These are phyloP conservation scores for Hypocrella siamensis DNA, from an alignment of 2,329 filamentous ascomycete genomes.

Conservation along the genomic window DNA sequence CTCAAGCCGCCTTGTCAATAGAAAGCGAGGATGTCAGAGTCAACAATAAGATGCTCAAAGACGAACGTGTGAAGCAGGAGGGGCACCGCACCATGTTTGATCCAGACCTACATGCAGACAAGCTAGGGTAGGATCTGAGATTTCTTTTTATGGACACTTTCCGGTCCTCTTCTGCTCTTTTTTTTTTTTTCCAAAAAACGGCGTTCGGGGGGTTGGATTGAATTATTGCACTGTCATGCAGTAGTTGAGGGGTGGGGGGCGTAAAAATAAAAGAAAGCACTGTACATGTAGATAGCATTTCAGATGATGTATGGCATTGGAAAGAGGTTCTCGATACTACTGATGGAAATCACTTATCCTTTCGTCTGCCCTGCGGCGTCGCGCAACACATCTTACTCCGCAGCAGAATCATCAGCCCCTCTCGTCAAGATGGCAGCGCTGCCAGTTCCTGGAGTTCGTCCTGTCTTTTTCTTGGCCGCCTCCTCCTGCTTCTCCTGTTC, in stretches of 20 bases:
- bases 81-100: slow-evolving; percentile 56
- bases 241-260: no score
- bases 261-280: no score
- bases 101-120: slow-evolving; percentile 57
- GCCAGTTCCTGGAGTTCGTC: slow-evolving; percentile 53
- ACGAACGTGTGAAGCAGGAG: slow-evolving; percentile 57
- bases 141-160: no score
- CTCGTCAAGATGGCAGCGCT: slow-evolving; percentile 62
- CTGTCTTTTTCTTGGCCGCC: slow-evolving; percentile 90
- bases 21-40: slow-evolving; percentile 83
- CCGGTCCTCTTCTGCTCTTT: neutral
- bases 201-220: no score
- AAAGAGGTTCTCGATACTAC: no score
- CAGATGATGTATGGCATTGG: no score
- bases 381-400: slow-evolving; percentile 12
- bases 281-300: no score
- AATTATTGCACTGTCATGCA: no score
- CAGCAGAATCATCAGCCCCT: slow-evolving; percentile 26
- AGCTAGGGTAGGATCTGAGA: slow-evolving; percentile 55
- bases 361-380: neutral
- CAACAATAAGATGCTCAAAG: slow-evolving; percentile 82
- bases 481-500: slow-evolving; percentile 99
- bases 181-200: neutral
- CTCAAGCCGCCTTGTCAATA: slow-evolving; percentile 68
- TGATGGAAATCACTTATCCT: neutral